Evolutionary conservation across 1,284 basidiomycete genomes (phyloP), one percentile per base, ranked within the genome.

Genomic region (Nidula niveotomentosa): DNA sequence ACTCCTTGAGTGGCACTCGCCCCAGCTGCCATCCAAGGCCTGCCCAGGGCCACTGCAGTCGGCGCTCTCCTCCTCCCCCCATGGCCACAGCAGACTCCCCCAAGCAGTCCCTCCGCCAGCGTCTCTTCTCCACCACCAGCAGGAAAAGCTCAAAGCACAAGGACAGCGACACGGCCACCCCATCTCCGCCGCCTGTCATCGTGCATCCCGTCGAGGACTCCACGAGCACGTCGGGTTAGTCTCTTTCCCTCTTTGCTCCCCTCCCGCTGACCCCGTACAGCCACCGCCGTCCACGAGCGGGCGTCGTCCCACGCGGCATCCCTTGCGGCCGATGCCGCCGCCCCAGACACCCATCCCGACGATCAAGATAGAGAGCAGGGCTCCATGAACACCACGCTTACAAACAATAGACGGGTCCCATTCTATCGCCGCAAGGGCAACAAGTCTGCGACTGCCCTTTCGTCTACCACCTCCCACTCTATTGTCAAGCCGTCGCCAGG

Each of bases 371-470:
- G 68, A 57, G 76, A 78, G 63, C 71, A 75, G 60, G 70, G 64
- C 56, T 76, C 76, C 52, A 66, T 72, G 44, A 69, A 68, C 59
- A 72, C 72, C 36, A 71, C 72, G 30, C 65, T 75, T 54, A 70
- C 64, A 36, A 68, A 67, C 52, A 67, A 63, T 53, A 70, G 70
- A 56, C 70, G 73, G 56, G 68, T 70, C 45, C 74, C 71, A 51
- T 78, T 77, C 57, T 78, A 78, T 63, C 70, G 73, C 54, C 73
- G 75, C 56, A 75, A 71, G 59, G 60, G 60, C 35, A 67, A 69
- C 56, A 73, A 72, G 55, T 69, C 74, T 12, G 64, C 68, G 17
- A 57, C 65, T 47, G 63, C 69, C 30, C 60, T 69, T 45, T 67
- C 67, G 39, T 59, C 66, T 37, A 60, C 63, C 37, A 63, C 66